These are phyloP conservation scores for Leccinum pellstonianum DNA, from an alignment of 768 basidiomycete genomes.

Conservation along the genomic window DNA sequence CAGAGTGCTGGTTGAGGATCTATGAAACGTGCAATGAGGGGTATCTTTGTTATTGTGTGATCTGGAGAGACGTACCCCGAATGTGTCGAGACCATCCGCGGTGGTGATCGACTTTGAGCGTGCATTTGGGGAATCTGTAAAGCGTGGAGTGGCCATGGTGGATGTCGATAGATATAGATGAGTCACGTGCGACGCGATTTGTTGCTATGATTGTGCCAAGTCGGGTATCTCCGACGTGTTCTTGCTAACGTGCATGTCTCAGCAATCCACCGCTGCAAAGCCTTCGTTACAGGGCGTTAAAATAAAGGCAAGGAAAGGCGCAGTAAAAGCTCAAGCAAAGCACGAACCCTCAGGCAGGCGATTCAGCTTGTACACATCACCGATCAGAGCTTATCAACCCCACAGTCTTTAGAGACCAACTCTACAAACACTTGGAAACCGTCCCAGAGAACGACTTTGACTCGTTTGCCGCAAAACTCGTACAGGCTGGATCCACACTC, in stretches of 20 bases:
- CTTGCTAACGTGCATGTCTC: conserved; percentile 76
- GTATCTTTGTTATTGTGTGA: background rate
- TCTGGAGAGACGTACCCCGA: conserved; percentile 56
- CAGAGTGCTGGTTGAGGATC: conserved; percentile 60
- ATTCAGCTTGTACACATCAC: background rate
- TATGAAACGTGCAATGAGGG: conserved; percentile 5
- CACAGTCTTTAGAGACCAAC: conserved; percentile 88
- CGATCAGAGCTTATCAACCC: conserved; percentile 13
- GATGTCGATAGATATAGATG: conserved; percentile 1
- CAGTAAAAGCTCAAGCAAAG: conserved; percentile 89
- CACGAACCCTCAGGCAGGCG: conserved; percentile 78
- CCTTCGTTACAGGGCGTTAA: conserved; percentile 91
- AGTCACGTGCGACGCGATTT: conserved; percentile 23
- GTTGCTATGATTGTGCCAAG: conserved; percentile 3
- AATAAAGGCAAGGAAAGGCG: conserved; percentile 92
- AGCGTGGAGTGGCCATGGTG: conserved; percentile 31
- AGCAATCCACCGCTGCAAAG: conserved; percentile 78
- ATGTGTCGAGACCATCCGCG: conserved; percentile 71
- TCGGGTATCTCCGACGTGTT: conserved; percentile 28
- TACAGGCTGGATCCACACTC: conserved; percentile 89
- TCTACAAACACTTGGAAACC: conserved; percentile 87
- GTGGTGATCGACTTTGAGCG: conserved; percentile 79
- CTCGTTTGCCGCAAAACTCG: conserved; percentile 74
- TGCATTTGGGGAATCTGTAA: conserved; percentile 69
- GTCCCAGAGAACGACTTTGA: conserved; percentile 82